These are phyloP conservation scores for Wickerhamomyces kurtzmanii DNA, from an alignment of 805 yeast species.

Conservation along the genomic window DNA sequence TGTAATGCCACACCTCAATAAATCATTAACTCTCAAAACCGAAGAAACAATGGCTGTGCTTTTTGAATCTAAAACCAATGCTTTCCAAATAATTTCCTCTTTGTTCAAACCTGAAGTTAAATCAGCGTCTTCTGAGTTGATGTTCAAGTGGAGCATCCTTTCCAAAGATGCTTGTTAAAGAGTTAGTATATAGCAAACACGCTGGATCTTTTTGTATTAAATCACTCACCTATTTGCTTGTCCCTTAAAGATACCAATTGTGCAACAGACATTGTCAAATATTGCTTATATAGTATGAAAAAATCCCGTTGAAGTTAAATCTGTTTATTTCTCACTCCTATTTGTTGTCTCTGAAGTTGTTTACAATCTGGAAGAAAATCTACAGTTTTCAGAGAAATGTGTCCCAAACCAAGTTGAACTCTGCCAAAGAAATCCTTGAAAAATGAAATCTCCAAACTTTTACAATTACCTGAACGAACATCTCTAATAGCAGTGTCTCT, in stretches of 20 bases:
- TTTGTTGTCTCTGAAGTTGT: neutral
- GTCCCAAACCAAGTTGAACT: too few species aligned
- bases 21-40: conserved; percentile 85
- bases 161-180: conserved; percentile 37
- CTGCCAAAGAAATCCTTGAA: too few species aligned
- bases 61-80: conserved; percentile 67
- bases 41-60: conserved; percentile 85
- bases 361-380: neutral
- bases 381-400: too few species aligned
- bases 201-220: conserved; percentile 2
- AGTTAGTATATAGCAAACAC: neutral
- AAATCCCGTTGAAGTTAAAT: neutral
- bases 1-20: conserved; percentile 85
- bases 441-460: too few species aligned
- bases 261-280: conserved; percentile 10
- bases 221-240: conserved; percentile 26
- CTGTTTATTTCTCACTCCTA: neutral
- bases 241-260: conserved; percentile 25
- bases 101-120: conserved; percentile 43
- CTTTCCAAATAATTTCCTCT: conserved; percentile 84
- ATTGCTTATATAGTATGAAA: conserved; percentile 1
- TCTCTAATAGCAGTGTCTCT: too few species aligned
- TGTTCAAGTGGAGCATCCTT: conserved; percentile 79
- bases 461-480: too few species aligned
- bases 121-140: conserved; percentile 41